Evolutionary conservation across 1,284 basidiomycete genomes (phyloP).

Genomic region (Ganoderma lingzhi): DNA sequence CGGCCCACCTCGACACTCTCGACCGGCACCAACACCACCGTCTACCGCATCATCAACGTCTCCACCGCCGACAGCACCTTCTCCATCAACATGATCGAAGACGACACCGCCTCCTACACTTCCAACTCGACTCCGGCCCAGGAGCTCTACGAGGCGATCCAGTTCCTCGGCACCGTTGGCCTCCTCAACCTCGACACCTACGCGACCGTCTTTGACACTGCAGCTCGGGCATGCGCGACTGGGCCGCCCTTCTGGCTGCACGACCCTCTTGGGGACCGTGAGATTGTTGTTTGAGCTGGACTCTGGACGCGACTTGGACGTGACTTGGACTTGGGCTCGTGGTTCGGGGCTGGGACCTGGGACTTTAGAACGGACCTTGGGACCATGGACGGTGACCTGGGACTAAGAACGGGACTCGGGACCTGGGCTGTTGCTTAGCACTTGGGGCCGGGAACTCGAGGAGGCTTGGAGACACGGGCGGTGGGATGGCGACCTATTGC

Average conservation of each 20-base stretch:
- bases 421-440: no score
- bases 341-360: not conserved
- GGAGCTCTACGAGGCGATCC: not conserved
- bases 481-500: conserved; percentile 2
- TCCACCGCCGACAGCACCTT: not conserved
- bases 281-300: not conserved
- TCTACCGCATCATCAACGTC: conserved; percentile 3
- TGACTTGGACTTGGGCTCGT: not conserved
- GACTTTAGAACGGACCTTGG: not conserved
- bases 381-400: not conserved
- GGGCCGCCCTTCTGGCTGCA: not conserved
- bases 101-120: not conserved
- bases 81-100: not conserved
- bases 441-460: not conserved
- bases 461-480: not conserved
- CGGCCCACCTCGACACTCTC: not conserved
- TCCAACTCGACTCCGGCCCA: not conserved
- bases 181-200: conserved; percentile 2
- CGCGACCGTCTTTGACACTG: not conserved
- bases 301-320: not conserved
- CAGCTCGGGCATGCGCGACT: not conserved
- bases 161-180: not conserved
- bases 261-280: not conserved
- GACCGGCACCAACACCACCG: not conserved
- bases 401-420: not conserved